Evolutionary conservation across 2,329 filamentous ascomycete species (phyloP), one percentile per base, ranked within the genome.

Genomic region (Elsinoe australis): DNA sequence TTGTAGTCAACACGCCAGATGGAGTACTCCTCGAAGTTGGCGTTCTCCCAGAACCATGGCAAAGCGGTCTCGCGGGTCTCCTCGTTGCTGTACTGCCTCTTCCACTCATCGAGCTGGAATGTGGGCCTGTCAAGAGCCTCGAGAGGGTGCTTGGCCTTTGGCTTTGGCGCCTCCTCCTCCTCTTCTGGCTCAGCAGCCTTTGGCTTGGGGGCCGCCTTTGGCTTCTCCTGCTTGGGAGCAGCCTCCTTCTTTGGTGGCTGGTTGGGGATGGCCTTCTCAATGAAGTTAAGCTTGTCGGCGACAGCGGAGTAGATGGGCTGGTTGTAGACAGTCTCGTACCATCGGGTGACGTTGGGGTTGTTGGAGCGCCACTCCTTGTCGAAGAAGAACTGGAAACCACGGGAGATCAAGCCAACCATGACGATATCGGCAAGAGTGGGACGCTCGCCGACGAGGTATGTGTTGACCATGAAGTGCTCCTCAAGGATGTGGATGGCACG

Each of bases 41-140:
- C 80, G 71, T 94, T 87, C 75, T 95, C 82, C 90, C 90, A 98
- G 83, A 98, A 96, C 85, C 85, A 96, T 69, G 90, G 89, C 63
- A 96, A 75, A 61, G 90, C 87, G 56, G 76, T 82, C 56, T 82
- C 75, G 50, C 79, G 79, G 59, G 86, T 89, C 56, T 95, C 87
- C 68, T 84, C 79, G 82, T 98, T 98, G 64, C 92, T 98, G 82
- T 94, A 98, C 71, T 87, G 83, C 66, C 92, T 88, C 85, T 98
- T 98, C 86, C 84, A 95, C 74, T 98, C 92, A 66, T 98, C 92
- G 50, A 98, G 79, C 59, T 84, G 76, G 65, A 95, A 79, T 51
- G 83, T 81, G 53, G 92, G 74, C 67, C 82, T 84, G 63, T 82
- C 80, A 49, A 96, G 85, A 58, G 79, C 69, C 70, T 95, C 90